phyloP scores from a whole-genome alignment of 225 moss, liverwort and hornwort genomes.

The Sphagnum contortum region DNA sequence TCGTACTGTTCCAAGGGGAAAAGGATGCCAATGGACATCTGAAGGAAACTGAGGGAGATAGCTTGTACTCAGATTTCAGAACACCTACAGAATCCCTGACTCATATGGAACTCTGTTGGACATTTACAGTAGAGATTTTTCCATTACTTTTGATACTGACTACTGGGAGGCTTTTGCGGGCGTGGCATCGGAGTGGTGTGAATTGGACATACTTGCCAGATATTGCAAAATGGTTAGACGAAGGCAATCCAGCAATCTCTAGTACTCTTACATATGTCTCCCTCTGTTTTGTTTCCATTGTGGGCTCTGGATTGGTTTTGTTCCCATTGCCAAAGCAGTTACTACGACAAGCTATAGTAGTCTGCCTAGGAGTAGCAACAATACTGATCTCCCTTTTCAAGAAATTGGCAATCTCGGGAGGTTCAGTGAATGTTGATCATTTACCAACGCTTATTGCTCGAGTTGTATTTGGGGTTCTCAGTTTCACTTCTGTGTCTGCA shows the following conservation, averaged over 20 bases:
- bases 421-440: conserved; percentile 22
- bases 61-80: too few species aligned
- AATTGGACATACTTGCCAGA: conserved; percentile 81
- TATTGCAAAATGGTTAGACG: conserved; percentile 61
- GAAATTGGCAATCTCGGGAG: conserved; percentile 7
- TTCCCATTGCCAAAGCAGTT: conserved; percentile 25
- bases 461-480: conserved; percentile 48
- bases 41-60: too few species aligned
- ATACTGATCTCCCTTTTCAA: conserved; percentile 43
- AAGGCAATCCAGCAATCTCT: conserved; percentile 22
- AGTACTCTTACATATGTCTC: conserved; percentile 26
- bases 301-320: conserved; percentile 35
- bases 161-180: conserved; percentile 55
- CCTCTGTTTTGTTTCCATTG: conserved; percentile 27
- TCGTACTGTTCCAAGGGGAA: too few species aligned
- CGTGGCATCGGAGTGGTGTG: conserved; percentile 83
- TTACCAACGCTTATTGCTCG: conserved; percentile 44
- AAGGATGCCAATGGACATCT: too few species aligned
- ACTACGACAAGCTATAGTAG: conserved; percentile 31
- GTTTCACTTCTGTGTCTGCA: conserved; percentile 28
- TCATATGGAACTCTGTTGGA: too few species aligned
- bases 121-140: conserved; percentile 7
- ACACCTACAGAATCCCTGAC: too few species aligned
- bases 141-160: conserved; percentile 36
- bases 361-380: conserved; percentile 39